Percentiles rank a stretch among this genome's conserved stretches.
phyloP scores from a whole-genome alignment of 768 basidiomycete species.

The Mycena alexandri region DNA sequence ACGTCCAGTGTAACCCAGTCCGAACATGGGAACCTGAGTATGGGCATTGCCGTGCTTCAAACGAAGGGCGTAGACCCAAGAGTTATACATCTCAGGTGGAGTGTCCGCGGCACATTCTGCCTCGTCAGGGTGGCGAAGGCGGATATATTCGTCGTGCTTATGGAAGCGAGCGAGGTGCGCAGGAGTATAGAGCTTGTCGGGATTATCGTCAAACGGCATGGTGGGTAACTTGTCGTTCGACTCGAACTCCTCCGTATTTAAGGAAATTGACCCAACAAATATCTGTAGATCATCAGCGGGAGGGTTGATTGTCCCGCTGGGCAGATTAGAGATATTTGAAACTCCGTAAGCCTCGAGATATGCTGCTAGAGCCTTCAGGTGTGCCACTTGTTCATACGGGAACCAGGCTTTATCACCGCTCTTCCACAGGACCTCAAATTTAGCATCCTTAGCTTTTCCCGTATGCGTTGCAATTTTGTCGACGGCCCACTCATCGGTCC shows the following conservation, averaged over 20 bases:
- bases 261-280: neutral
- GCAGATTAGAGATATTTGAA: neutral
- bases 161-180: neutral
- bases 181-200: neutral
- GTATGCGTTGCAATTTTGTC: conserved; percentile 37
- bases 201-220: neutral
- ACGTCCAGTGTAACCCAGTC: too few species aligned
- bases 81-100: too few species aligned
- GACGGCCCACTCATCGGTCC: too few species aligned
- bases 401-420: too few species aligned
- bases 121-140: too few species aligned
- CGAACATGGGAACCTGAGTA: too few species aligned
- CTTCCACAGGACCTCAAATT: conserved; percentile 36
- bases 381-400: neutral
- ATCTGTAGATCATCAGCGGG: neutral
- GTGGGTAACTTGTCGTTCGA: neutral
- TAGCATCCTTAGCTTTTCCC: conserved; percentile 6
- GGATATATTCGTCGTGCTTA: too few species aligned
- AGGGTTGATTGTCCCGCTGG: too few species aligned
- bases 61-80: too few species aligned
- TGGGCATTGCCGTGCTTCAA: too few species aligned
- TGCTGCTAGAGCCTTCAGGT: neutral
- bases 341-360: neutral
- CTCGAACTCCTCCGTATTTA: neutral
- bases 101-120: too few species aligned